phyloP scores from a whole-genome alignment of 169 alveolate species.

The Plasmodium blacklocki region DNA sequence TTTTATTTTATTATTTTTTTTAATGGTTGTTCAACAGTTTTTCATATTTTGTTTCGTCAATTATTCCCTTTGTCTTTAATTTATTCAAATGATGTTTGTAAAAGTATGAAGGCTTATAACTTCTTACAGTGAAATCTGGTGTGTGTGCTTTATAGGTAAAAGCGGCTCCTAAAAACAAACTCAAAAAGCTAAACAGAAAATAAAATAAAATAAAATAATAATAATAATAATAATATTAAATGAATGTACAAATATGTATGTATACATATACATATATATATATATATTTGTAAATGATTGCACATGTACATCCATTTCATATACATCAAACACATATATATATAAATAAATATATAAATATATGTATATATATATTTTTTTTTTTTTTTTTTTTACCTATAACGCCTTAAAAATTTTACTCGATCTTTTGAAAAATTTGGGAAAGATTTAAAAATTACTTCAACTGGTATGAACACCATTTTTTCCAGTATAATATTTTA shows the following conservation, averaged over 20 bases:
- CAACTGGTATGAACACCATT: constrained; percentile 76
- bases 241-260: background rate
- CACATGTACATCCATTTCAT: background rate
- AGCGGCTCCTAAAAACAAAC: constrained; percentile 45
- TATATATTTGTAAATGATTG: background rate
- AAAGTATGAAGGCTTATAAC: constrained; percentile 51
- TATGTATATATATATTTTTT: background rate
- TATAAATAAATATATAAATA: no score
- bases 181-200: constrained; percentile 38
- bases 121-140: constrained; percentile 48
- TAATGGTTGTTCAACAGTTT: constrained; percentile 21
- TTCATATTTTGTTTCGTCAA: constrained; percentile 49
- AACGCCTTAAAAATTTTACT: constrained; percentile 72
- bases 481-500: background rate
- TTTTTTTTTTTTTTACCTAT: constrained; percentile 42
- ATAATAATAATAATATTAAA: background rate
- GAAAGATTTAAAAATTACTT: constrained; percentile 47
- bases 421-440: constrained; percentile 71
- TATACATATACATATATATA: constrained; percentile 5
- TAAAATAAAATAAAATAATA: background rate
- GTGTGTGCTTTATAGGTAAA: constrained; percentile 26
- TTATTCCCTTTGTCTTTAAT: constrained; percentile 37
- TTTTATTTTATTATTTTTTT: background rate
- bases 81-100: constrained; percentile 48
- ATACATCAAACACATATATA: no score